Conservation (phyloP, 2,329 filamentous ascomycete genomes). For the Didymella sp. region DNA sequence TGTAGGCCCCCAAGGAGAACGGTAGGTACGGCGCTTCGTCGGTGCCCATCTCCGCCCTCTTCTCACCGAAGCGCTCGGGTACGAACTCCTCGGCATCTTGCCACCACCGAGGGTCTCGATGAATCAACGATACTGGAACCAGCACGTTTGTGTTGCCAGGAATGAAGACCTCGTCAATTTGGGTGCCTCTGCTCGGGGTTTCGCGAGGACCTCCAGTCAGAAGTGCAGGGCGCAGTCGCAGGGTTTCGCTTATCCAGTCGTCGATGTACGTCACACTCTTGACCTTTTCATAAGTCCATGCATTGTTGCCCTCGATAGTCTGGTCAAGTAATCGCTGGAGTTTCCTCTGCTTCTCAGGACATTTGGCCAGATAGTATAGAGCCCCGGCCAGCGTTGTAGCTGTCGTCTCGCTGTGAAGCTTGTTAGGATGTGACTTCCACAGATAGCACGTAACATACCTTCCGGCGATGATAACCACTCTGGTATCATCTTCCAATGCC, state of each 20-base stretch:
- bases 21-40: slow-evolving; percentile 18
- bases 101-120: not conserved
- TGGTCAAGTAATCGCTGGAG: not conserved
- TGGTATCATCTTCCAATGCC: not conserved
- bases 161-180: not conserved
- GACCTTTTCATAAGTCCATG: not conserved
- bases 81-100: not conserved
- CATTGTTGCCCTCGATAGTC: not conserved
- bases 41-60: not conserved
- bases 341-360: not conserved
- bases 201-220: not conserved
- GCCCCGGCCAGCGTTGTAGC: not conserved
- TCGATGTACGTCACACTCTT: not conserved
- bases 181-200: not conserved
- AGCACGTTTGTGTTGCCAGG: not conserved
- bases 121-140: not conserved
- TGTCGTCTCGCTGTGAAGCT: not conserved
- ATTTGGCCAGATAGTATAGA: not conserved
- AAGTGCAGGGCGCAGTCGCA: not conserved
- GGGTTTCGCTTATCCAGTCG: not conserved
- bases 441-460: not conserved
- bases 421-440: not conserved
- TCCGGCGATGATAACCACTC: not conserved
- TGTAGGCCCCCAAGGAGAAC: slow-evolving; percentile 23
- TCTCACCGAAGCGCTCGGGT: not conserved